A percentile compares a stretch with the other conserved stretches of the same genome.
Evolutionary conservation across 352 stramenopile genomes (phyloP).

Genomic region (Blastocystis sp.): DNA sequence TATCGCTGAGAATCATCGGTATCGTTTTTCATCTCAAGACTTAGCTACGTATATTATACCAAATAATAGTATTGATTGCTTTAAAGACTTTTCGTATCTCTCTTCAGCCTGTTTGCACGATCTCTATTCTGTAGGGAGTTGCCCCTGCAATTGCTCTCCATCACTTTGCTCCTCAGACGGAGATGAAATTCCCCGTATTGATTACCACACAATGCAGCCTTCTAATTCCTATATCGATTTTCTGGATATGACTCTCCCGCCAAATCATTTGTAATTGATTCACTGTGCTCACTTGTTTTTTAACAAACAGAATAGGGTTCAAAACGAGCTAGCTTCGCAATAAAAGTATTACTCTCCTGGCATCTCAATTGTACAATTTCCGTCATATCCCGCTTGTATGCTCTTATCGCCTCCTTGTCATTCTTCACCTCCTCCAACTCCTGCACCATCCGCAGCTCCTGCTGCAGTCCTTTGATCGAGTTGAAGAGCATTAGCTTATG

Average conservation of each 20-base stretch:
- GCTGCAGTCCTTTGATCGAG: neutral
- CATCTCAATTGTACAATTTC: neutral
- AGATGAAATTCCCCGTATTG: neutral
- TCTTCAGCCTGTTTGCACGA: neutral
- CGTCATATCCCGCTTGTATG: neutral
- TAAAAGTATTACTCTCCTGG: neutral
- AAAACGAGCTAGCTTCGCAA: neutral
- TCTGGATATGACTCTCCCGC: neutral
- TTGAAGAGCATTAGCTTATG: conserved; percentile 6
- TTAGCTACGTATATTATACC: neutral
- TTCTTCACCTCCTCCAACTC: neutral
- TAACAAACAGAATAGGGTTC: neutral
- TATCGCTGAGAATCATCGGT: neutral
- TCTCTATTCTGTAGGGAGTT: neutral
- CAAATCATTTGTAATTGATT: neutral
- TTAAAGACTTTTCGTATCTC: neutral
- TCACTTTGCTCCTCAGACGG: neutral
- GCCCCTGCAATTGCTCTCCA: neutral
- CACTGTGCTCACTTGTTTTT: neutral
- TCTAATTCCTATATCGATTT: neutral
- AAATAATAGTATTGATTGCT: neutral
- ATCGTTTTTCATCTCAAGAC: neutral
- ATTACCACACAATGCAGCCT: neutral
- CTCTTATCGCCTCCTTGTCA: neutral
- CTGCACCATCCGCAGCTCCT: neutral